Evolutionary conservation across 2,329 filamentous ascomycete genomes (phyloP).

Genomic region (Coniochaeta sp.): DNA sequence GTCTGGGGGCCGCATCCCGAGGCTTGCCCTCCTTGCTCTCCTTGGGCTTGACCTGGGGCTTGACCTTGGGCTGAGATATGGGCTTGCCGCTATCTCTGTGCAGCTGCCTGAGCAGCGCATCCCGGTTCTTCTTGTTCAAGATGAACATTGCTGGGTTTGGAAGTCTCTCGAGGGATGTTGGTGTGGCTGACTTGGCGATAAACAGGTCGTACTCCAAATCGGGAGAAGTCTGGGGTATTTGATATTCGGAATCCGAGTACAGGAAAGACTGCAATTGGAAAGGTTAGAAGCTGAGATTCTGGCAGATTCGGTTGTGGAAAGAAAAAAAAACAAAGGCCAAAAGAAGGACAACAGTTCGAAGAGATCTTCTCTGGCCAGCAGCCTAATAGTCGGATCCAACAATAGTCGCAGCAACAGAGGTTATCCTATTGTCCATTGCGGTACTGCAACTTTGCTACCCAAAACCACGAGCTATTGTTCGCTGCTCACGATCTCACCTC

Average conservation of each 20-base stretch:
- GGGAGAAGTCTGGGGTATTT: slow-evolving; percentile 29
- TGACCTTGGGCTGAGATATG: too few relatives aligned
- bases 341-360: too few relatives aligned
- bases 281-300: neutral
- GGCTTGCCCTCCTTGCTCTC: slow-evolving; percentile 5
- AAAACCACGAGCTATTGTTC: slow-evolving; percentile 8
- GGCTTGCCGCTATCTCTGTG: slow-evolving; percentile 19
- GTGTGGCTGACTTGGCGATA: slow-evolving; percentile 42
- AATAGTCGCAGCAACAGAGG: neutral
- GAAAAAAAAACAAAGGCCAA: too few relatives aligned
- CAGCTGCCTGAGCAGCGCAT: slow-evolving; percentile 19
- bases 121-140: slow-evolving; percentile 32
- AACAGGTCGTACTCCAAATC: slow-evolving; percentile 49
- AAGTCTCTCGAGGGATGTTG: slow-evolving; percentile 38
- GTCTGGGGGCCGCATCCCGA: slow-evolving; percentile 3
- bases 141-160: slow-evolving; percentile 43
- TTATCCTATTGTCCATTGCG: neutral
- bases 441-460: too few relatives aligned
- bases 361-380: neutral
- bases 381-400: neutral
- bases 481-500: neutral
- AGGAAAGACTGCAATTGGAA: slow-evolving; percentile 37
- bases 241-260: slow-evolving; percentile 34
- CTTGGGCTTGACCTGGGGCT: slow-evolving; percentile 10
- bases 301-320: neutral